phyloP scores from a whole-genome alignment of 306 rosid genomes.

The Crataegus laevigata region DNA sequence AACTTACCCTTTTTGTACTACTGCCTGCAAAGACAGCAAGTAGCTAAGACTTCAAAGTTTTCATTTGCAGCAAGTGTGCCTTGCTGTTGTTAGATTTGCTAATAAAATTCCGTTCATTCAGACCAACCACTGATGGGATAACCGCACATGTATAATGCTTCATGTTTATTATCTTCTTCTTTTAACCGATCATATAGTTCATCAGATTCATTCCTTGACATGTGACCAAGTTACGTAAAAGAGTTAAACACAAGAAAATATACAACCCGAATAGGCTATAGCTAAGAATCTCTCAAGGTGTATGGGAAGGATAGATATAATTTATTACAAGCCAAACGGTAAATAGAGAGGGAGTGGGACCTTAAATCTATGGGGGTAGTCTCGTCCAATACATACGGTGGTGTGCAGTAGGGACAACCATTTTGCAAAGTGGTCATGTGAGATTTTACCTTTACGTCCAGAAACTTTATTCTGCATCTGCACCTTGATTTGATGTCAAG shows the following conservation, averaged over 20 bases:
- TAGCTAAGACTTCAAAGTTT: neutral
- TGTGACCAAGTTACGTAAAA: too few relatives aligned
- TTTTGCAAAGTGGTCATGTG: neutral
- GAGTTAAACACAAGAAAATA: too few relatives aligned
- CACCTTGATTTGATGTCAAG: neutral
- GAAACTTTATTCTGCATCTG: slow-evolving; percentile 11
- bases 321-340: neutral
- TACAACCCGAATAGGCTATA: too few relatives aligned
- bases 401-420: neutral
- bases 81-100: neutral
- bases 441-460: neutral
- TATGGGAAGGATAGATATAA: neutral
- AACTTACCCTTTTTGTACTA: neutral
- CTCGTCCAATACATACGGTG: neutral
- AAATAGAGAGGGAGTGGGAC: neutral
- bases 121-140: slow-evolving; percentile 9
- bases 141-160: slow-evolving; percentile 12
- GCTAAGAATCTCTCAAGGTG: too few relatives aligned
- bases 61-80: neutral
- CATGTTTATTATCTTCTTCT: neutral
- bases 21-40: neutral
- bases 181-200: neutral
- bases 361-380: neutral
- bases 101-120: slow-evolving; percentile 7
- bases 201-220: too few relatives aligned